A percentile compares a stretch with the other conserved stretches of the same genome.
Conservation (phyloP, 345 rosid genomes). For the Excoecaria agallocha region DNA sequence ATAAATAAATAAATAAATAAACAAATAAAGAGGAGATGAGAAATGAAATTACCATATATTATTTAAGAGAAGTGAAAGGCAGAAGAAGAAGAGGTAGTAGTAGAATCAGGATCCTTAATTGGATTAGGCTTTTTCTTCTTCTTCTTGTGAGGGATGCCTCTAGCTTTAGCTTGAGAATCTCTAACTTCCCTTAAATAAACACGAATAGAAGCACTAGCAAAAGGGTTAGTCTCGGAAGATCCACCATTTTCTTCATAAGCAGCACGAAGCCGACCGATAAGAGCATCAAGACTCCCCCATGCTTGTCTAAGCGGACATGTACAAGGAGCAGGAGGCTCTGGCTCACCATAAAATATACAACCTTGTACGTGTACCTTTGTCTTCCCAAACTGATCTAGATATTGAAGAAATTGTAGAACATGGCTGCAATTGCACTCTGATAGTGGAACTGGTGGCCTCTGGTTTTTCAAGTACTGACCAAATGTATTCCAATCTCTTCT, state of each 20-base stretch:
- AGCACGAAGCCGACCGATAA: slow-evolving; percentile 83
- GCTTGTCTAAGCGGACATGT: slow-evolving; percentile 84
- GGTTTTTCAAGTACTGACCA: slow-evolving; percentile 68
- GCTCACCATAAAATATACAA: slow-evolving; percentile 79
- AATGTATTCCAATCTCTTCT: slow-evolving; percentile 85
- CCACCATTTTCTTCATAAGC: slow-evolving; percentile 93
- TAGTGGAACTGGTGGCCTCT: slow-evolving; percentile 61
- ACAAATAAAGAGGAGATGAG: not conserved
- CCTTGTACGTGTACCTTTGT: slow-evolving; percentile 74
- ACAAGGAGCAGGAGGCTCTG: slow-evolving; percentile 90
- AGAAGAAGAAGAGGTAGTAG: slow-evolving; percentile 31
- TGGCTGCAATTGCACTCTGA: slow-evolving; percentile 63
- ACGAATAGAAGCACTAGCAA: slow-evolving; percentile 68
- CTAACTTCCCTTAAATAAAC: slow-evolving; percentile 73
- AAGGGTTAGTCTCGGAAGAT: slow-evolving; percentile 70
- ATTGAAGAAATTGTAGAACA: slow-evolving; percentile 65
- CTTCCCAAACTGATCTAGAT: slow-evolving; percentile 83
- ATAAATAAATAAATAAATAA: not conserved
- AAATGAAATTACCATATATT: slow-evolving; percentile 19
- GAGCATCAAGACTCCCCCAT: slow-evolving; percentile 93
- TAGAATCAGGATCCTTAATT: slow-evolving; percentile 16
- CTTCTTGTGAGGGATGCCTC: slow-evolving; percentile 86
- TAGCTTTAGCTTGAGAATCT: slow-evolving; percentile 80
- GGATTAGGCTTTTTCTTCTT: slow-evolving; percentile 54
- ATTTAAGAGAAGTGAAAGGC: slow-evolving; percentile 42